A percentile compares a stretch with the other conserved stretches of the same genome.
Evolutionary conservation across 352 stramenopile genomes (phyloP).

Genomic region (Pythium phragmitis): DNA sequence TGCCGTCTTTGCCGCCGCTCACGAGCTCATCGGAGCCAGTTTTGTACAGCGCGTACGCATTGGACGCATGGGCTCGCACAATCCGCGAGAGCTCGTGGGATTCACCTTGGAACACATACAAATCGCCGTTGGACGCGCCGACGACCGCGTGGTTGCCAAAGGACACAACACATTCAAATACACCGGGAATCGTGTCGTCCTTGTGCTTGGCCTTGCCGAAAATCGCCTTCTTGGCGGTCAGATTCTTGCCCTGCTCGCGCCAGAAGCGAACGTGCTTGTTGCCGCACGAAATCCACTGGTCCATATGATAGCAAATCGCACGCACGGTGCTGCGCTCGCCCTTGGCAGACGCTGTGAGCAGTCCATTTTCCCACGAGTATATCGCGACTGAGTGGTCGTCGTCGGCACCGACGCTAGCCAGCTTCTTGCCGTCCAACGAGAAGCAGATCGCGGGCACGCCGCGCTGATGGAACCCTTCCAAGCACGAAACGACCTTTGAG

Average conservation of each 20-base stretch:
- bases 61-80: conserved; percentile 48
- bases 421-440: conserved; percentile 60
- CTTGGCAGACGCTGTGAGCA: conserved; percentile 50
- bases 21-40: conserved; percentile 51
- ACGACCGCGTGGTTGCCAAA: conserved; percentile 49
- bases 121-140: conserved; percentile 63
- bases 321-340: conserved; percentile 62
- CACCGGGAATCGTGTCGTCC: conserved; percentile 41
- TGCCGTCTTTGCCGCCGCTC: conserved; percentile 85
- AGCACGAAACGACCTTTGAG: conserved; percentile 36
- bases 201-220: conserved; percentile 61
- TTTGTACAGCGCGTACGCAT: conserved; percentile 49
- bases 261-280: conserved; percentile 78
- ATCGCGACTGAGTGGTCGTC: conserved; percentile 86
- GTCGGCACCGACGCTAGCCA: conserved; percentile 74
- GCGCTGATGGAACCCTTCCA: conserved; percentile 81
- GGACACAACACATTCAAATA: conserved; percentile 53
- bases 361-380: conserved; percentile 66
- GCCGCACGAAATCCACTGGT: conserved; percentile 69
- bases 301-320: conserved; percentile 49
- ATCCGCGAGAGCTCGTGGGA: conserved; percentile 49
- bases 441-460: conserved; percentile 72
- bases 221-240: conserved; percentile 70
- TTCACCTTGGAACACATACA: conserved; percentile 68
- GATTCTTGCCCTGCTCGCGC: conserved; percentile 65